Percentiles rank a stretch among this genome's conserved stretches.
These are phyloP conservation scores for Obelidium mucronatum DNA, from an alignment of 192 early-diverging fungal genomes.

Conservation along the genomic window DNA sequence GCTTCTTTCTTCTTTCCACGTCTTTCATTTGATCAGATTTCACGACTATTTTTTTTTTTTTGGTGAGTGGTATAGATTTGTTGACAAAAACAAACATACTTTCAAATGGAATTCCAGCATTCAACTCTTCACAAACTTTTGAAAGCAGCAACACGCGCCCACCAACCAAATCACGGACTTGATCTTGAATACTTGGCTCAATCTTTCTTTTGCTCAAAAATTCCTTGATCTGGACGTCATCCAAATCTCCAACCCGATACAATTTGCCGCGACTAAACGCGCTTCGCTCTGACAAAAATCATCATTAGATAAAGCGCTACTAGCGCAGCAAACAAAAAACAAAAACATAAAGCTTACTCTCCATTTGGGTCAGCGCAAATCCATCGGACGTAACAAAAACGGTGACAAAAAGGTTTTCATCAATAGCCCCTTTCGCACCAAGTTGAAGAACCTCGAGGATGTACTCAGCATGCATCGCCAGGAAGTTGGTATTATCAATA, in stretches of 20 bases:
- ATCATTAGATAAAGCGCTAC: background rate
- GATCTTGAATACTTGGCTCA: background rate
- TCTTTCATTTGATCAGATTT: conserved; percentile 1
- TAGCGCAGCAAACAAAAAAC: background rate
- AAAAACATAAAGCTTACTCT: no score
- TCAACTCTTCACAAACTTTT: background rate
- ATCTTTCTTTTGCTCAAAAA: conserved; percentile 8
- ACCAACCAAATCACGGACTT: conserved; percentile 12
- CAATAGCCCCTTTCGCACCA: conserved; percentile 3
- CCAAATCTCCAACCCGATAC: conserved; percentile 6
- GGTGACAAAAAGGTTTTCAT: conserved; percentile 1
- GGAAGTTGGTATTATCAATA: background rate
- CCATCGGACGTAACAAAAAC: background rate
- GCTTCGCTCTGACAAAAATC: background rate
- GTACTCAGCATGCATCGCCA: background rate
- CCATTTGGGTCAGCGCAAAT: background rate
- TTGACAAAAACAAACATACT: background rate
- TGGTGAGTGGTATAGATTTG: background rate
- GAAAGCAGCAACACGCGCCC: conserved; percentile 5
- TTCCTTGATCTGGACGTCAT: conserved; percentile 4
- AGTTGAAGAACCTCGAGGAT: conserved; percentile 4
- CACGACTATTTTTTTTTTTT: background rate
- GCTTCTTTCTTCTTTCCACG: background rate
- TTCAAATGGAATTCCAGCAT: conserved; percentile 21
- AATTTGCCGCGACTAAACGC: conserved; percentile 9